These are phyloP conservation scores for Coelastrella sp. DNA, from an alignment of 139 green algal species.

Conservation along the genomic window DNA sequence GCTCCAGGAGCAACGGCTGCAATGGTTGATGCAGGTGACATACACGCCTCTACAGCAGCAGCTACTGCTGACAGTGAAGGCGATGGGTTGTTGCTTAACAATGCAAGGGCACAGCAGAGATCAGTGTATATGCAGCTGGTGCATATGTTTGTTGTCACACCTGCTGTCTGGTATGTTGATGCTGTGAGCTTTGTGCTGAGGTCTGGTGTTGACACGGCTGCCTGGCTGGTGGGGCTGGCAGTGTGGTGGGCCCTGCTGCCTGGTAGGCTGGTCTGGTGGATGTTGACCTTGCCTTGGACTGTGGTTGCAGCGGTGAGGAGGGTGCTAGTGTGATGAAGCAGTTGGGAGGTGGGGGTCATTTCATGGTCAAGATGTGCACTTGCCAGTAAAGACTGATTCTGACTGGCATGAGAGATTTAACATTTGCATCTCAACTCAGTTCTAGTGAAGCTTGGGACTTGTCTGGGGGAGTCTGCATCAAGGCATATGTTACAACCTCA, in stretches of 20 bases:
- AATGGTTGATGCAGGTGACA: no score
- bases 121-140: no score
- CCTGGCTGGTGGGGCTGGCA: slow-evolving; percentile 24
- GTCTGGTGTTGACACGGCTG: slow-evolving; percentile 8
- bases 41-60: background rate
- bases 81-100: no score
- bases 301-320: background rate
- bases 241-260: slow-evolving; percentile 50
- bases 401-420: no score
- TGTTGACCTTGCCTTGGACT: background rate
- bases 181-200: background rate
- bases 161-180: slow-evolving; percentile 18
- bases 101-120: no score
- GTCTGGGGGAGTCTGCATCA: no score
- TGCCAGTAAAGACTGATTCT: no score
- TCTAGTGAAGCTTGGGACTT: no score
- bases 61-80: background rate
- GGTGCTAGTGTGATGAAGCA: background rate
- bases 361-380: no score
- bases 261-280: background rate
- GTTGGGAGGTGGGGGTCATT: background rate
- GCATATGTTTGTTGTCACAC: slow-evolving; percentile 1
- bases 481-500: no score
- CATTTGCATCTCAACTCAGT: no score
- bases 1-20: no score